Evolutionary conservation across 306 rosid species (phyloP).

Genomic region (Canavalia gladiata): DNA sequence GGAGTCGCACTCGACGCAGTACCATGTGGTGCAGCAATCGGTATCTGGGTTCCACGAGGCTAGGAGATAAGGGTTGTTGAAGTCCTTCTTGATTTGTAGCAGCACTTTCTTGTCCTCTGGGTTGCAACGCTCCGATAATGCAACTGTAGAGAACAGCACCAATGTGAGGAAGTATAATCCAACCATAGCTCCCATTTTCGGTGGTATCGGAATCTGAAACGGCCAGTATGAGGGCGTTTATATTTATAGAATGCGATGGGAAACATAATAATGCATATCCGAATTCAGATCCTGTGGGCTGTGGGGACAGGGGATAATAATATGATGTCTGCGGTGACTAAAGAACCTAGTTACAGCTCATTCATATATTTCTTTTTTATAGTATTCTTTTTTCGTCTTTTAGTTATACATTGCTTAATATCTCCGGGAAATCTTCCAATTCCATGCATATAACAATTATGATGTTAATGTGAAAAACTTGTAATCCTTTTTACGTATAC

Average conservation of each 20-base stretch:
- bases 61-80: conserved; percentile 71
- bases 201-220: background rate
- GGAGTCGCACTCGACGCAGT: conserved; percentile 61
- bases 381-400: background rate
- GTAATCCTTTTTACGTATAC: no score
- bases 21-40: conserved; percentile 76
- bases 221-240: background rate
- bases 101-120: conserved; percentile 76
- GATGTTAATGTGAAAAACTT: background rate
- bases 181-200: conserved; percentile 31
- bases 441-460: no score
- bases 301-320: background rate
- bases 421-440: background rate
- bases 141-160: conserved; percentile 34
- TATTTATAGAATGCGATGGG: conserved; percentile 39
- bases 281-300: background rate
- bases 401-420: no score
- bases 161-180: conserved; percentile 18
- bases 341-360: conserved; percentile 24
- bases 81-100: conserved; percentile 70
- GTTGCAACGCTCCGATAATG: conserved; percentile 66
- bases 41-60: conserved; percentile 68
- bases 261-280: background rate
- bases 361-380: background rate
- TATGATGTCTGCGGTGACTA: conserved; percentile 20